These are phyloP conservation scores for Leishmania aethiopica DNA, from an alignment of 208 protist genomes.

Conservation along the genomic window DNA sequence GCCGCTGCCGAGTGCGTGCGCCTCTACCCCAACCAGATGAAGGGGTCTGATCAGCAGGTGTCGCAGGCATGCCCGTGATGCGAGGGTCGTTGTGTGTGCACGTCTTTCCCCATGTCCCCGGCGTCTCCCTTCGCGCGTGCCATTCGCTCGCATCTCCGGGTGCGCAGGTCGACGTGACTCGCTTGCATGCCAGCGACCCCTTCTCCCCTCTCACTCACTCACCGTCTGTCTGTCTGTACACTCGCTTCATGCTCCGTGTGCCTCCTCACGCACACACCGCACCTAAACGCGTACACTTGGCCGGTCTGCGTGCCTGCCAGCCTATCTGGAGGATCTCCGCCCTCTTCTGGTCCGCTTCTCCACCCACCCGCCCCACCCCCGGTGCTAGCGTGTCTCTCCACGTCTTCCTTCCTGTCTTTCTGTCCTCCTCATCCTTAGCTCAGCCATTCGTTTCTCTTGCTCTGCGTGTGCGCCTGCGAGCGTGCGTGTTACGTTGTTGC, in stretches of 20 bases:
- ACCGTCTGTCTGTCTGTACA: not conserved
- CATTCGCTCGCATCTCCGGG: not conserved
- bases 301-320: too few species aligned
- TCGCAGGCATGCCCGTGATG: not conserved
- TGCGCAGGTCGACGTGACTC: not conserved
- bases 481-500: too few species aligned
- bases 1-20: conserved; percentile 44
- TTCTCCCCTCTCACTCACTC: not conserved
- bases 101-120: not conserved
- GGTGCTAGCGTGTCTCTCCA: too few species aligned
- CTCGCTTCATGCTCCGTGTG: not conserved
- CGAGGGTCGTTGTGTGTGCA: not conserved
- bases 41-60: conserved; percentile 1
- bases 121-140: not conserved
- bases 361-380: too few species aligned
- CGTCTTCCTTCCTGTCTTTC: too few species aligned
- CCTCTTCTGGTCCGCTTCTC: too few species aligned
- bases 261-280: too few species aligned
- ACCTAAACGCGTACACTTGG: not conserved
- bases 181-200: not conserved
- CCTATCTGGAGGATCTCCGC: too few species aligned
- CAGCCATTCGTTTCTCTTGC: too few species aligned
- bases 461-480: too few species aligned
- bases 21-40: conserved; percentile 22
- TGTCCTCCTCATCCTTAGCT: too few species aligned